Conservation (phyloP, 305 asterid species). For the Ruellia speciosa region DNA sequence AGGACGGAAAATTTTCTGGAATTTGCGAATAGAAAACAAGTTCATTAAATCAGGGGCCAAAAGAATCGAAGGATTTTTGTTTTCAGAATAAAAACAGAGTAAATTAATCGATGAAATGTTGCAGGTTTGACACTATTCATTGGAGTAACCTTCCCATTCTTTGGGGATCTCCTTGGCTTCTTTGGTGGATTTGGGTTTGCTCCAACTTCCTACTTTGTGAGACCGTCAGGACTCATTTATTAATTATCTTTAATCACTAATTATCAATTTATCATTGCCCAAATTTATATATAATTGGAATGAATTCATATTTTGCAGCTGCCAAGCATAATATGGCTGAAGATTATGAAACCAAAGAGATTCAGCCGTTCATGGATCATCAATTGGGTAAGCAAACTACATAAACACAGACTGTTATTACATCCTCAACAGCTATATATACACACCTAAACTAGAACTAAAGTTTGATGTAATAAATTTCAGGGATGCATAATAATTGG, state of each 20-base stretch:
- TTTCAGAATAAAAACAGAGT: not conserved
- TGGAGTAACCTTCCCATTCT: constrained; percentile 76
- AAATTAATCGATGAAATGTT: not conserved
- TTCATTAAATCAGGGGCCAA: too few relatives aligned
- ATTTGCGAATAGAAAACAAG: too few relatives aligned
- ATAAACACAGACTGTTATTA: not conserved
- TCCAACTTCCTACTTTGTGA: constrained; percentile 92
- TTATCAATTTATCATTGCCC: not conserved
- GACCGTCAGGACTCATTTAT: constrained; percentile 14
- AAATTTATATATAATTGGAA: not conserved
- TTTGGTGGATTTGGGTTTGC: constrained; percentile 98
- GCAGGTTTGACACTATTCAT: constrained; percentile 78
- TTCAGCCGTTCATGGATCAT: constrained; percentile 73
- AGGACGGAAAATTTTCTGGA: too few relatives aligned
- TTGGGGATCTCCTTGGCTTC: constrained; percentile 96
- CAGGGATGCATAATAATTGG: constrained; percentile 74
- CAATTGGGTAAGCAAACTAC: constrained; percentile 57
- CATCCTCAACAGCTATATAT: too few relatives aligned
- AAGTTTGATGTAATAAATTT: not conserved
- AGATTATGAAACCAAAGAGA: constrained; percentile 63
- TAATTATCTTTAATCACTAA: not conserved
- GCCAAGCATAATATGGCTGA: constrained; percentile 85
- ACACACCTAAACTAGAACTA: too few relatives aligned
- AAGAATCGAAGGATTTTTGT: too few relatives aligned
- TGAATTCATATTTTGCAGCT: constrained; percentile 36